Evolutionary conservation across 192 early-diverging fungal species (phyloP).

Genomic region (Borealophlyctis nickersoniae): DNA sequence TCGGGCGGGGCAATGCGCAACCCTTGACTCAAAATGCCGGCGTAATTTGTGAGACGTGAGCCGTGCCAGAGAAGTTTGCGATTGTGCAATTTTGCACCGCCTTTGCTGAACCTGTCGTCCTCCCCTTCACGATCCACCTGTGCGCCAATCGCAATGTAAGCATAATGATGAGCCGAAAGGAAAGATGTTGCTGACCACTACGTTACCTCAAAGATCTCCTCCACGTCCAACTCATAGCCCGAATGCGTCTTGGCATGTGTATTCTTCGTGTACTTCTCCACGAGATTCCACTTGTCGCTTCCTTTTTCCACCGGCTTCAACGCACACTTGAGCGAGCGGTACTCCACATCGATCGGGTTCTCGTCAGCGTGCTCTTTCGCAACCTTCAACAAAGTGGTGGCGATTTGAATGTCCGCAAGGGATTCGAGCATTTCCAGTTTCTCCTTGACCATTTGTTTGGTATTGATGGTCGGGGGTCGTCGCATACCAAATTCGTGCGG

Average conservation of each 20-base stretch:
- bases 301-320: slow-evolving; percentile 52
- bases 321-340: slow-evolving; percentile 50
- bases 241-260: slow-evolving; percentile 64
- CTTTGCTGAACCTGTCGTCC: slow-evolving; percentile 39
- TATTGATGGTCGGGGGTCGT: slow-evolving; percentile 52
- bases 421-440: slow-evolving; percentile 69
- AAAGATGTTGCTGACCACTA: slow-evolving; percentile 23
- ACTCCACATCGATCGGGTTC: slow-evolving; percentile 64
- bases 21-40: slow-evolving; percentile 69
- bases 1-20: slow-evolving; percentile 67
- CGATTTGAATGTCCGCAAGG: slow-evolving; percentile 67
- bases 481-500: slow-evolving; percentile 59
- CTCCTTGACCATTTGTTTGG: slow-evolving; percentile 40
- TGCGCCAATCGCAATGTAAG: too few relatives aligned
- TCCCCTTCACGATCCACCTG: slow-evolving; percentile 61
- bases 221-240: slow-evolving; percentile 35
- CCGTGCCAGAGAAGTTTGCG: slow-evolving; percentile 80
- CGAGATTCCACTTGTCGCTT: slow-evolving; percentile 53
- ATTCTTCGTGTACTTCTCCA: slow-evolving; percentile 59
- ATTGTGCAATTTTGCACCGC: slow-evolving; percentile 47
- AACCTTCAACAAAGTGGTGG: slow-evolving; percentile 50
- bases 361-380: slow-evolving; percentile 28
- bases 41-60: slow-evolving; percentile 70
- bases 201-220: slow-evolving; percentile 38
- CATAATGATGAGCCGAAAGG: slow-evolving; percentile 39